Percentiles rank a stretch among this genome's conserved stretches.
Evolutionary conservation across 2,329 filamentous ascomycete genomes (phyloP).

Genomic region (Fusarium sarcochroum): DNA sequence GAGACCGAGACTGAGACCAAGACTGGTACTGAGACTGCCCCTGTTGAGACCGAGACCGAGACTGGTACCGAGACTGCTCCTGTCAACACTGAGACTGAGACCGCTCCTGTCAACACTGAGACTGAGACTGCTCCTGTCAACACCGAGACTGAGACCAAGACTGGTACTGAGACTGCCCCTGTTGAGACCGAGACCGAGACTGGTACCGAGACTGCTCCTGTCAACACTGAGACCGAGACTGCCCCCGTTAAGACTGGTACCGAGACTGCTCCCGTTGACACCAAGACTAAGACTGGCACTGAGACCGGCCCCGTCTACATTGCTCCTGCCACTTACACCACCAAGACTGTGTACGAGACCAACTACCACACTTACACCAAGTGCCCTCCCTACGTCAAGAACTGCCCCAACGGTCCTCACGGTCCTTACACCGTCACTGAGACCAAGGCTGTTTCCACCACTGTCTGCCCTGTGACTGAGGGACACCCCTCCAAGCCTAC

Average conservation of each 20-base stretch:
- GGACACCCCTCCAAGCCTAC: constrained; percentile 38
- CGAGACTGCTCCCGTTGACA: not conserved
- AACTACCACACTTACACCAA: constrained; percentile 48
- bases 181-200: constrained; percentile 6
- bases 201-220: not conserved
- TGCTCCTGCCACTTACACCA: constrained; percentile 45
- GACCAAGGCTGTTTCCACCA: constrained; percentile 56
- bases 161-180: constrained; percentile 1
- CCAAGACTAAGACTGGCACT: constrained; percentile 10
- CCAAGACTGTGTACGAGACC: constrained; percentile 52
- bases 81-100: not conserved
- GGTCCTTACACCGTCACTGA: constrained; percentile 49
- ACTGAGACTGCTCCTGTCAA: not conserved
- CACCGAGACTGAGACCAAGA: not conserved
- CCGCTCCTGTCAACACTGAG: not conserved
- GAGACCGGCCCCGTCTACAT: not conserved
- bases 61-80: not conserved
- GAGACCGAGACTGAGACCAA: not conserved
- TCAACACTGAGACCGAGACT: constrained; percentile 2
- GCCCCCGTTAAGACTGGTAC: not conserved
- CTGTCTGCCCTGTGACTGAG: constrained; percentile 59
- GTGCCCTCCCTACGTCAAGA: constrained; percentile 50
- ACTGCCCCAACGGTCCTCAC: constrained; percentile 48
- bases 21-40: not conserved
- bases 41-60: not conserved